These are phyloP conservation scores for Mrakia hoshinonis DNA, from an alignment of 768 basidiomycete genomes.

Conservation along the genomic window DNA sequence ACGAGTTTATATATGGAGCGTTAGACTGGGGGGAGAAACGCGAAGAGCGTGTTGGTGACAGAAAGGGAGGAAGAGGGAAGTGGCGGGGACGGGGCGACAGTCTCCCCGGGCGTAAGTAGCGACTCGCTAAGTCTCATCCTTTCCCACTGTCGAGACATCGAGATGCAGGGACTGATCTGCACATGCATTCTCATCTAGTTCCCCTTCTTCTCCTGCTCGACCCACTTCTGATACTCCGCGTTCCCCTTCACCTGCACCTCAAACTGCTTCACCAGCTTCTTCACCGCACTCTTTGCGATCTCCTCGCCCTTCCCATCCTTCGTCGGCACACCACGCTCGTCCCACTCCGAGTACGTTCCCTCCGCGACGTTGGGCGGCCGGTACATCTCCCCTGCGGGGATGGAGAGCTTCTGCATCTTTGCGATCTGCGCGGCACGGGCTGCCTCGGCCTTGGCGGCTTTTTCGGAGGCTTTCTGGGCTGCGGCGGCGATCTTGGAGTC, in stretches of 20 bases:
- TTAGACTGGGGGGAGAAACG: too few relatives aligned
- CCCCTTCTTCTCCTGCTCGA: not conserved
- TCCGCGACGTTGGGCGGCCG: slow-evolving; percentile 66
- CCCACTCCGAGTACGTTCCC: slow-evolving; percentile 72
- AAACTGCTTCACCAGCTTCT: slow-evolving; percentile 70
- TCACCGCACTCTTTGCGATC: slow-evolving; percentile 66
- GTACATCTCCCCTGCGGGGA: slow-evolving; percentile 69
- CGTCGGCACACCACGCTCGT: slow-evolving; percentile 71
- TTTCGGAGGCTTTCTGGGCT: slow-evolving; percentile 60
- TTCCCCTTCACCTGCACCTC: slow-evolving; percentile 58
- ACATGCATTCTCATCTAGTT: not conserved
- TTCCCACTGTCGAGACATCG: too few relatives aligned
- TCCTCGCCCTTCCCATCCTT: slow-evolving; percentile 79
- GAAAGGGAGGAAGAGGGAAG: too few relatives aligned
- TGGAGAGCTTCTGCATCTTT: slow-evolving; percentile 75
- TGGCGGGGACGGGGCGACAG: too few relatives aligned
- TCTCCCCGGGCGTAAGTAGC: too few relatives aligned
- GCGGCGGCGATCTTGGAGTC: slow-evolving; percentile 74
- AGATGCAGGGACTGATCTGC: too few relatives aligned
- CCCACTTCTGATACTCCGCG: slow-evolving; percentile 9
- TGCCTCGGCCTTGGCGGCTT: slow-evolving; percentile 37
- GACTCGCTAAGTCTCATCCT: too few relatives aligned
- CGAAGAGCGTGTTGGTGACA: too few relatives aligned
- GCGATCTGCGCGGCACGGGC: slow-evolving; percentile 43
- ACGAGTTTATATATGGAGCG: too few relatives aligned